phyloP scores from a whole-genome alignment of 352 stramenopile species.

The Aphanomyces stellatus region DNA sequence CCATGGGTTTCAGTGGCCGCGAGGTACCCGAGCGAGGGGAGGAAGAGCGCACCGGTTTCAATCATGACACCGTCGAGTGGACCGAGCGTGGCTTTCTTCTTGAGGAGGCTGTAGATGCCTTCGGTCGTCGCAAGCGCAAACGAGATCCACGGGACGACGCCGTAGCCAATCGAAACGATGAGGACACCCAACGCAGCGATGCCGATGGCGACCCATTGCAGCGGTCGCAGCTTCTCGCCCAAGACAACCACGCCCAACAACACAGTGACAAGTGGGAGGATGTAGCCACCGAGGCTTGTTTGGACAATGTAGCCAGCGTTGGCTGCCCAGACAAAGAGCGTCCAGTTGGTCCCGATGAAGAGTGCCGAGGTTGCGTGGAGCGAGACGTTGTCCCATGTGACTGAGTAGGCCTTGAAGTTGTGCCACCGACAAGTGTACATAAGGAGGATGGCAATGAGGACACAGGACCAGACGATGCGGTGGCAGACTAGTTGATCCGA shows the following conservation, averaged over 20 bases:
- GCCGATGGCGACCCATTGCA: not conserved
- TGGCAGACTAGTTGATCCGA: slow-evolving; percentile 15
- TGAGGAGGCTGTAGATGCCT: not conserved
- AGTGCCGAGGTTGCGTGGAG: not conserved
- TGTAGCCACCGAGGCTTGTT: slow-evolving; percentile 10
- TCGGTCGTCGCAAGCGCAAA: not conserved
- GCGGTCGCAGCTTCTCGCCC: not conserved
- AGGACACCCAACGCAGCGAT: not conserved
- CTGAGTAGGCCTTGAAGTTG: not conserved
- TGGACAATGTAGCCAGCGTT: slow-evolving; percentile 1
- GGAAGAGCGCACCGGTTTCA: not conserved
- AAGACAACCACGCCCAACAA: slow-evolving; percentile 8
- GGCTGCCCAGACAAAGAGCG: slow-evolving; percentile 3
- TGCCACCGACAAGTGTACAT: not conserved
- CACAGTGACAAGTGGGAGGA: slow-evolving; percentile 8
- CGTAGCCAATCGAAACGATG: not conserved
- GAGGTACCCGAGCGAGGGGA: slow-evolving; percentile 1
- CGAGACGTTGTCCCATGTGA: not conserved
- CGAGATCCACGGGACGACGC: not conserved
- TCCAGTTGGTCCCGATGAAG: slow-evolving; percentile 8
- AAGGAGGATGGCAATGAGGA: slow-evolving; percentile 1
- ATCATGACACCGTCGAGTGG: not conserved
- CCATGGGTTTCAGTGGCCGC: too few relatives aligned
- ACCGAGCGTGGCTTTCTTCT: not conserved
- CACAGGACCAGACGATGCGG: slow-evolving; percentile 18